Base-by-base conservation (phyloP, 2,329 filamentous ascomycete genomes). In the Neobulgaria alba region DNA sequence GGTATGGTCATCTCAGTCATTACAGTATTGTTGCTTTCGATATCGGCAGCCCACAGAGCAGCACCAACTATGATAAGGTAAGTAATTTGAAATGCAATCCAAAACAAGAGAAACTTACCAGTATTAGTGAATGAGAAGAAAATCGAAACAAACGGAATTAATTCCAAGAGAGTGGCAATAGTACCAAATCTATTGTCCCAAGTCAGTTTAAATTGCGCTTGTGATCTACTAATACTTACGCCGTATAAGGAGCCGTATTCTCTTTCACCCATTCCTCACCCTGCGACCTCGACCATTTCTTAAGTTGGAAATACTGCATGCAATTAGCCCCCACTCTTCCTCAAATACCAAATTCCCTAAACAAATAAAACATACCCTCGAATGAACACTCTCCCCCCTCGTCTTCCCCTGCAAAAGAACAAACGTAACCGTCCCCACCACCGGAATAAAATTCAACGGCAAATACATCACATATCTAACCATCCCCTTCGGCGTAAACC, bases 51-150 rank as follows among this genome's bases (percentile, higher is more conserved):
- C 88, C 88, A 95, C n/a, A 96, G 67, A 5, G 90, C 90, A 39
- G 89, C 90, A 5, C 88, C 90, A 43, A 94, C 87, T 79, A 33
- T 29, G 29, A 29, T 39, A 32, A 40, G 39, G 29, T 9, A 51
- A 52, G 37, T 9, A 32, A 38, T 32, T 43, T 59, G 41, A 57
- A 46, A 21, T 32, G 19, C 10, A 2, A n/a, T 14, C 5, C 9
- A 45, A 14, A 30, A 10, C 5, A 20, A 17, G 10, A 15, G 9
- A 10, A 18, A 18, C 23, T 16, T 65, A 75, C 76, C 75, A 1
- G 85, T 83, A 61, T 95, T 95, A 12, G 88, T 95, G 61, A 93
- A 95, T 1, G 83, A 74, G 57, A 95, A 94, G 46, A 90, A 72
- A 39, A 95, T 82, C 4, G 85, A 89, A 5, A 73, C 77, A 46